These are phyloP conservation scores for Prunus davidiana DNA, from an alignment of 306 rosid genomes.

Conservation along the genomic window DNA sequence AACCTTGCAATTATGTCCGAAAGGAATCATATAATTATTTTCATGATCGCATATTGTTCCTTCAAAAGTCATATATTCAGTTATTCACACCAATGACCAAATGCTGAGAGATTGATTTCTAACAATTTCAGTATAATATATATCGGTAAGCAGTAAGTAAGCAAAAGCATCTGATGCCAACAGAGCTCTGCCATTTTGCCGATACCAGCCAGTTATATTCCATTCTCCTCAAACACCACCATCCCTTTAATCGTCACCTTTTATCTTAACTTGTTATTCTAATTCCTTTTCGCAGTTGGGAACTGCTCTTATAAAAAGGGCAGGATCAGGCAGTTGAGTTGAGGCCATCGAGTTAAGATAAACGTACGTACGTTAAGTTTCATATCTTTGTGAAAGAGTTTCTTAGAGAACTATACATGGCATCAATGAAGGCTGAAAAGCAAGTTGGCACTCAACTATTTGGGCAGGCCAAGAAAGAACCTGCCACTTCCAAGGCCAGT, in stretches of 20 bases:
- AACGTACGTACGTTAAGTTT: neutral
- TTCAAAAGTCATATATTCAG: no score
- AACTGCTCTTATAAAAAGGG: constrained; percentile 21
- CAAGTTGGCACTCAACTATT: constrained; percentile 36
- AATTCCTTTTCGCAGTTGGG: constrained; percentile 12
- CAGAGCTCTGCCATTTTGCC: neutral
- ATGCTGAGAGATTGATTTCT: neutral
- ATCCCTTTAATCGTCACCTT: neutral
- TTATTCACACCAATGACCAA: no score
- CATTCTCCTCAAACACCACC: constrained; percentile 13
- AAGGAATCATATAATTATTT: neutral
- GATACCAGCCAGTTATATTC: neutral
- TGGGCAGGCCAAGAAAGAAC: constrained; percentile 49
- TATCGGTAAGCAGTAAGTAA: neutral
- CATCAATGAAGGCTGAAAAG: constrained; percentile 41
- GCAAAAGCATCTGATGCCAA: constrained; percentile 30
- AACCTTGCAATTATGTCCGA: neutral
- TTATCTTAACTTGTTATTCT: constrained; percentile 20
- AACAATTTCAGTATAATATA: neutral
- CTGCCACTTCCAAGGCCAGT: constrained; percentile 26
- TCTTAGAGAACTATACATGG: constrained; percentile 30
- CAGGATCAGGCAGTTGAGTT: neutral
- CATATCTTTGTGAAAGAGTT: constrained; percentile 2
- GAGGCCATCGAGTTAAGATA: neutral
- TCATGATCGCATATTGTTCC: neutral